Evolutionary conservation across 2,329 filamentous ascomycete genomes (phyloP).

Genomic region (Trichoderma polysporum): DNA sequence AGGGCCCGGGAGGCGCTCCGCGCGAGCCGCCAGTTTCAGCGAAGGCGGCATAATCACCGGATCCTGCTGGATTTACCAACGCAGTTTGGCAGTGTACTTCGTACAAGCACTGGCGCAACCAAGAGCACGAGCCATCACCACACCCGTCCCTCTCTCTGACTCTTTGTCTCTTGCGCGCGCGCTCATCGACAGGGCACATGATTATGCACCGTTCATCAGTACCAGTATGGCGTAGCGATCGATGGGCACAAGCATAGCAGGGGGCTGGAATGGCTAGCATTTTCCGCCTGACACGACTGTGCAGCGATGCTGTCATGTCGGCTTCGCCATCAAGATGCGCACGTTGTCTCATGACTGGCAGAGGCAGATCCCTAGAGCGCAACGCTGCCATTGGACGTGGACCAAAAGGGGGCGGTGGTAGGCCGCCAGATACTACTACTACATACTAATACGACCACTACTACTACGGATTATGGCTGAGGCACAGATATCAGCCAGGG

Average conservation of each 20-base stretch:
- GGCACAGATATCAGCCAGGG: neutral
- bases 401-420: neutral
- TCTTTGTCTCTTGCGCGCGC: neutral
- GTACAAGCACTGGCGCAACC: neutral
- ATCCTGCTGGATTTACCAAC: conserved; percentile 9
- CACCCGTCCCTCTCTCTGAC: neutral
- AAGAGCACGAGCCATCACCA: neutral
- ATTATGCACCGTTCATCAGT: neutral
- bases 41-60: neutral
- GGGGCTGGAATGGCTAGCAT: conserved; percentile 15
- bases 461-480: neutral
- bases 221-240: conserved; percentile 11
- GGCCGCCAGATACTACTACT: neutral
- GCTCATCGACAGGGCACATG: conserved; percentile 4
- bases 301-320: conserved; percentile 5
- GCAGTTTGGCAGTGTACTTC: neutral
- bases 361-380: conserved; percentile 5
- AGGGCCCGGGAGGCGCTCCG: neutral
- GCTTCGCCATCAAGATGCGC: neutral
- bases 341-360: conserved; percentile 23
- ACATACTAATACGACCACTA: too few relatives aligned
- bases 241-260: neutral
- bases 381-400: conserved; percentile 1
- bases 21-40: conserved; percentile 1
- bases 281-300: conserved; percentile 14